phyloP scores from a whole-genome alignment of 1,284 basidiomycete species.

The Phlebopus sp. region DNA sequence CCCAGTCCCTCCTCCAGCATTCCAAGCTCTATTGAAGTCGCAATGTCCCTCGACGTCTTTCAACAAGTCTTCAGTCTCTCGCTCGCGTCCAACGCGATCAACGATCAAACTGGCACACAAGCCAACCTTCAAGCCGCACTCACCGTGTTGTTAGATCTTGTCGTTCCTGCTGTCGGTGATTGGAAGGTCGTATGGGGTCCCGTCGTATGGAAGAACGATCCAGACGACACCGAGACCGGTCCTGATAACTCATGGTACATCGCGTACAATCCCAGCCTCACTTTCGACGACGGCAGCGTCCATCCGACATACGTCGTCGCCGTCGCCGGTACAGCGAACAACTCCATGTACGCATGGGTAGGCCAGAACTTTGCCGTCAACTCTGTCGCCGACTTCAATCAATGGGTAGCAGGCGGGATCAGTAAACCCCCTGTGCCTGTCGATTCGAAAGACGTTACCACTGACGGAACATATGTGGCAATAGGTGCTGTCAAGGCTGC shows the following conservation, averaged over 20 bases:
- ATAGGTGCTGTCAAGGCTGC: neutral
- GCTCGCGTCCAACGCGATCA: constrained; percentile 1
- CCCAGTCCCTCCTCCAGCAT: too few relatives aligned
- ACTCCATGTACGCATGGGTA: constrained; percentile 1
- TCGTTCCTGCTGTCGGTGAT: neutral
- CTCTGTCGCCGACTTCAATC: constrained; percentile 13
- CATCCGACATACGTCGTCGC: constrained; percentile 13
- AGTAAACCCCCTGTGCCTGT: neutral
- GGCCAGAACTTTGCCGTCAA: constrained; percentile 6
- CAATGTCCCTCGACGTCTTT: constrained; percentile 19
- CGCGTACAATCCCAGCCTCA: constrained; percentile 11
- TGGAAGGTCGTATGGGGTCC: constrained; percentile 20
- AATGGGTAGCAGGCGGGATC: constrained; percentile 12
- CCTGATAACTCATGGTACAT: constrained; percentile 22
- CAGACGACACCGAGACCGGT: constrained; percentile 4
- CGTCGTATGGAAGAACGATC: constrained; percentile 15
- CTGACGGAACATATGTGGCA: neutral
- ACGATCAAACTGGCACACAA: neutral
- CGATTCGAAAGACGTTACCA: neutral
- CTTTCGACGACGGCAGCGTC: constrained; percentile 13
- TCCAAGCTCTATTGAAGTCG: too few relatives aligned
- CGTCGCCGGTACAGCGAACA: constrained; percentile 11
- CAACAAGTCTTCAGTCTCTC: constrained; percentile 18
- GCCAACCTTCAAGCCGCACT: constrained; percentile 4
- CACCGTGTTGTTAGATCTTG: neutral